A percentile compares a stretch with the other conserved stretches of the same genome.
Evolutionary conservation across 371 early-diverging fungal genomes (phyloP).

Genomic region (Lichtheimia corymbifera): DNA sequence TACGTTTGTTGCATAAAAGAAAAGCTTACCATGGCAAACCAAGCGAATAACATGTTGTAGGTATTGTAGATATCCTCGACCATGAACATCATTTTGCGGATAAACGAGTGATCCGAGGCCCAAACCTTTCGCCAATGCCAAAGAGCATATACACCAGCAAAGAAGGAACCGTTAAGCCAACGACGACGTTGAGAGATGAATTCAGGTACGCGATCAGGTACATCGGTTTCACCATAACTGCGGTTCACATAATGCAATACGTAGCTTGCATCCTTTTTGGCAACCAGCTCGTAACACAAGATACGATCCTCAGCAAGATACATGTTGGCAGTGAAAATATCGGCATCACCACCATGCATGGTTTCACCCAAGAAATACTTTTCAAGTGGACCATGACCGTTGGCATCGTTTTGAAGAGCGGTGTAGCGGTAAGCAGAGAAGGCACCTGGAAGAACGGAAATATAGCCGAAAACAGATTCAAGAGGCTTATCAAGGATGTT

Average conservation of each 20-base stretch:
- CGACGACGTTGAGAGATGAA: slow-evolving; percentile 92
- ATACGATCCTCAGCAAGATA: slow-evolving; percentile 86
- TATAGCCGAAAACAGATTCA: slow-evolving; percentile 96
- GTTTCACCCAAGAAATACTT: slow-evolving; percentile 94
- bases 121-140: slow-evolving; percentile 79
- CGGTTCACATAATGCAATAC: slow-evolving; percentile 66
- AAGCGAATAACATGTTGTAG: slow-evolving; percentile 72
- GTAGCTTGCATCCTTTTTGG: slow-evolving; percentile 74
- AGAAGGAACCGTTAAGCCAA: slow-evolving; percentile 96
- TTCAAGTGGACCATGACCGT: slow-evolving; percentile 77
- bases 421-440: slow-evolving; percentile 94
- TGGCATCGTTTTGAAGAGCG: slow-evolving; percentile 76
- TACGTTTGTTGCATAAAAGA: too few species aligned
- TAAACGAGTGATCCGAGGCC: slow-evolving; percentile 65
- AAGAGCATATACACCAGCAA: slow-evolving; percentile 88
- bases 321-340: slow-evolving; percentile 78
- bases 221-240: slow-evolving; percentile 86
- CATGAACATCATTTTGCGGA: slow-evolving; percentile 64
- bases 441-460: slow-evolving; percentile 95
- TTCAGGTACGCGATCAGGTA: slow-evolving; percentile 82
- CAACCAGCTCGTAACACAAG: slow-evolving; percentile 86
- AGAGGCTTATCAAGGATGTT: slow-evolving; percentile 97
- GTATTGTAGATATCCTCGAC: slow-evolving; percentile 74
- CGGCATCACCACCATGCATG: slow-evolving; percentile 74
- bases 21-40: slow-evolving; percentile 67